Base-by-base conservation (phyloP, 805 yeast genomes). In the Sugiyamaella americana region DNA sequence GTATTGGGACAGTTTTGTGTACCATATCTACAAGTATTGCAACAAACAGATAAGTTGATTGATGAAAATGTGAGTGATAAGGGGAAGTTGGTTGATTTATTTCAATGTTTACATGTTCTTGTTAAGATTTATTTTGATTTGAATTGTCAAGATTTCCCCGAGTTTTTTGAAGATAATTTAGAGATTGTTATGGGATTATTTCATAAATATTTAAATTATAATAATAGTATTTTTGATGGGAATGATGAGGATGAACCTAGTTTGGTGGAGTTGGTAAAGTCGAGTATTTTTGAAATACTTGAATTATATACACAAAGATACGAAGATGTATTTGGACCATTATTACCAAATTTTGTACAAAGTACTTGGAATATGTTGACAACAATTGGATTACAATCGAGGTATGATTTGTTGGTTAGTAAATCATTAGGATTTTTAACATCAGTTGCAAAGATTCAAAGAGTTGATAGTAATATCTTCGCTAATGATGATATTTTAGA, bases 91-190 rank as follows among this genome's bases (percentile, higher is more conserved):
- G 61, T 60, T 29, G 68, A 80, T 1, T 70, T 83, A 39, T 76
- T 87, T 55, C 91, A 84, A 26, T 85, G 84, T 47, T 65, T 89
- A 55, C 68, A 83, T 43, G 66, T 88, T 19, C 71, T 89, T 45
- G 66, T 84, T 30, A 91, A 93, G 62, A 78, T 94, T 32, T 94
- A 86, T 66, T 87, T 80, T 62, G 99, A 93, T 63, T 78, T 93
- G 59, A 93, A 93, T 64, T 91, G 97, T 66, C 98, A 94, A 68
- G 99, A 93, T 66, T 83, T 93, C 45, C 98, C 99, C 1, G 98
- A 89, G 66, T 93, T 91, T 61, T 93, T 93, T 62, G 99, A 94
- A 67, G 98, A 93, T 66, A 77, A 93, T 62, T 68, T 93, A 64
- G 69, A 73, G 36, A 69, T 67, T 16, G 88, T 94, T 45, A 86